Base-by-base conservation (phyloP, 495 filamentous ascomycete species). In the Geopyxis carbonaria region DNA sequence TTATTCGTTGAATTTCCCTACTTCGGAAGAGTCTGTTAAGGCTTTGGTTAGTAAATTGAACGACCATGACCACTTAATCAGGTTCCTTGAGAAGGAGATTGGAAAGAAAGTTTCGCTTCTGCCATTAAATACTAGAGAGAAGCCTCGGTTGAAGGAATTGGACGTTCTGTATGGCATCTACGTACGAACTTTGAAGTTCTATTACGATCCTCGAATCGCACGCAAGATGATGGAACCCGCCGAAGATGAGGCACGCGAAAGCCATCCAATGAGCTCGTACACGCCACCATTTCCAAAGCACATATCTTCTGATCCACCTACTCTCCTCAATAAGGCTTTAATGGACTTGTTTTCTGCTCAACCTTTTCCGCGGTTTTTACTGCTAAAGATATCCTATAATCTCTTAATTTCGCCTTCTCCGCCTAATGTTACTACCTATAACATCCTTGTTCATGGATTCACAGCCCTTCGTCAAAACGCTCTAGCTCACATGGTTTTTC, bases 401-500 rank as follows among this genome's bases (percentile, higher is more conserved):
- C 56, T 86, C 2, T 62, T 81, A 9, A 57, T 67, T 2, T 70
- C 64, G 3, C 44, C 57, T 3, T 55, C 66, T 3, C 66, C 74
- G 4, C 77, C 78, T 2, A 65, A 64, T 36, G 62, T 76, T 11
- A 50, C 66, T 22, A 83, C 73, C 8, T 83, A 75, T 59, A 81
- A 81, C 47, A 59, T 64, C 22, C 61, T 86, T 18, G 66, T 86
- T 13, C 47, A 61, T 10, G 61, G 64, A 20, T 70, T 86, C 31
- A 65, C 65, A 25, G 57, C 59, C 21, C 54, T 73, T 10, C 55
- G 62, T 32, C 60, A 64, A 24, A 55, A 64, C 44, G 52, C 61
- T 16, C 57, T 81, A 6, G 64, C 70, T 5, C 54, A 69, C 22
- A 46, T 54, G 15, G 64, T 79, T n/a, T 56, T 56, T 35, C 52